Base-by-base conservation (phyloP, 208 protist species). In the Strigomonas culicis region DNA sequence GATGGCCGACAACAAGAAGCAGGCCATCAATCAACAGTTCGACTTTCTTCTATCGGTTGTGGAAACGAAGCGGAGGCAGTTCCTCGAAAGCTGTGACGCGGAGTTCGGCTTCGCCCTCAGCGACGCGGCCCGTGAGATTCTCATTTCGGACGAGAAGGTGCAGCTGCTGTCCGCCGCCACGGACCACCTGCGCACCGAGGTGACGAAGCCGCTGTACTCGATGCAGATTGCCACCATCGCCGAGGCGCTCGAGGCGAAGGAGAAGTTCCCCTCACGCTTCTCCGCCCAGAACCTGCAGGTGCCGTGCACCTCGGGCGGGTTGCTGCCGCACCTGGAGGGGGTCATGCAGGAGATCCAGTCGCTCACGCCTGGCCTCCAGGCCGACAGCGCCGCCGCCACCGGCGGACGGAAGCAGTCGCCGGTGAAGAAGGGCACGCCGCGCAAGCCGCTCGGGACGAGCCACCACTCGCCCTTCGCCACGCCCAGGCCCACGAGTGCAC, bases 211-310 rank as follows among this genome's bases (percentile, higher is more conserved):
- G 6, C 60, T 95, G 24, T 90, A 89, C 67, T 90, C 88, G 2
- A 87, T 94, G 78, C 89, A 95, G 69, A 82, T 95, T 47, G 89
- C 86, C 13, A 95, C 89, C 21, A 80, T 95, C 27, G 89, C 89
- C 0, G 82, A 91, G 47, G 84, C 72, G 19, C 43, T 95, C 4
- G 71, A 78, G 62, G 68, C 76, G 4, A 50, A 49, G 1, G 67
- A 77, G 0, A 68, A 83, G 21, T 78, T 85, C 51, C 82, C 84
- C 11, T 72, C 69, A 15, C 52, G 59, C 44, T 85, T 90, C 51
- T 84, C 84, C 13, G 53, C 69, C 47, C 64, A 65, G 31, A 83
- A 78, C 11, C 68, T 90, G 59, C 61, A 80, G 32, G 55, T 89
- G 21, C 74, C 81, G 34, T 39, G 34, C 1, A 41, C 55, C 2